A percentile compares a stretch with the other conserved stretches of the same genome.
These are phyloP conservation scores for Closterium sp. DNA, from an alignment of 139 green algal species.

Conservation along the genomic window DNA sequence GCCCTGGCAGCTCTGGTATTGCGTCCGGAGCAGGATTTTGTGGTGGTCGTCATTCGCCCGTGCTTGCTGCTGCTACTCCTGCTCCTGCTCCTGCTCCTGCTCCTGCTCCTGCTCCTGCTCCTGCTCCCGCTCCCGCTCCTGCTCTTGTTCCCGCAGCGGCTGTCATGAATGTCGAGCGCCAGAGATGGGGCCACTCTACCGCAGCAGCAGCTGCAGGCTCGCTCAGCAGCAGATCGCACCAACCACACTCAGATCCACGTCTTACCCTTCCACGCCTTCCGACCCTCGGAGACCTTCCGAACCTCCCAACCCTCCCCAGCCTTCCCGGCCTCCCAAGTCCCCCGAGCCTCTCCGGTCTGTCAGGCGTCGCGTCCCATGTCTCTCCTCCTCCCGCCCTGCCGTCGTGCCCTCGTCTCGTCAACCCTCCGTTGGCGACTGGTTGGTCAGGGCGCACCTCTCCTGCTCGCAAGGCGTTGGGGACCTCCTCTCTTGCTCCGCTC, in stretches of 20 bases:
- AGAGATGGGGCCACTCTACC: background rate
- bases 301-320: too few species aligned
- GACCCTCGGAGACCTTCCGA: too few species aligned
- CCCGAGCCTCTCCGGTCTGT: too few species aligned
- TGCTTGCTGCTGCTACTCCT: too few species aligned
- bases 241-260: background rate
- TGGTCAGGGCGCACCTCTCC: background rate
- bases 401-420: background rate
- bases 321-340: too few species aligned
- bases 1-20: too few species aligned
- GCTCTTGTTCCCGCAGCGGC: background rate
- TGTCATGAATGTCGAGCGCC: background rate
- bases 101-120: too few species aligned
- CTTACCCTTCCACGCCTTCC: background rate
- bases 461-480: background rate
- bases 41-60: too few species aligned
- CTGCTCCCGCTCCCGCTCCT: too few species aligned
- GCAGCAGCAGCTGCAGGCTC: background rate
- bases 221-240: background rate
- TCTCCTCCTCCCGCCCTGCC: background rate
- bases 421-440: background rate
- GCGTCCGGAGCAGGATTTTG: too few species aligned
- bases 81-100: too few species aligned
- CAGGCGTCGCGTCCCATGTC: background rate
- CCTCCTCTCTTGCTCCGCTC: background rate